These are phyloP conservation scores for Cadophora luteo-olivacea DNA, from an alignment of 2,329 filamentous ascomycete species.

Conservation along the genomic window DNA sequence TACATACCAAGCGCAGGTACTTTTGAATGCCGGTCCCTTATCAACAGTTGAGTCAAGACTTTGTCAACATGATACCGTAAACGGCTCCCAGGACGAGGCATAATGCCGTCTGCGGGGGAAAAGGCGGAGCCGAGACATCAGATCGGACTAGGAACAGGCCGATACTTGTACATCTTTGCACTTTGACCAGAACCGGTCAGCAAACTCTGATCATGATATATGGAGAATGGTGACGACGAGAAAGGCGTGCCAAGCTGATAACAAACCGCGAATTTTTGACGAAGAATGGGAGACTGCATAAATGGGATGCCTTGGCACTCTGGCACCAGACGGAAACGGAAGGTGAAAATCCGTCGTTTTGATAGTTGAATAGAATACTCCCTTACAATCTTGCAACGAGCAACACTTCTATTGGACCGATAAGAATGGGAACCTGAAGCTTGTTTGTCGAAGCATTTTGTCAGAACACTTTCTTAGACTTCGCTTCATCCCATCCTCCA, in stretches of 20 bases:
- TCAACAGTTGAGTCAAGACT: background rate
- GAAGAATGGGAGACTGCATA: constrained; percentile 20
- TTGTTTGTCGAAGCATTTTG: constrained; percentile 14
- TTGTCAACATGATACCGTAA: constrained; percentile 3
- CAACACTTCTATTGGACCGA: background rate
- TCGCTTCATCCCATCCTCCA: background rate
- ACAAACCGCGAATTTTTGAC: background rate
- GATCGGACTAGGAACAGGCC: constrained; percentile 8
- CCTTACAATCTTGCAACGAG: background rate
- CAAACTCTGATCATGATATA: background rate
- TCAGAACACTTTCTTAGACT: background rate
- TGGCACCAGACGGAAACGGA: background rate
- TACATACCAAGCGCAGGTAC: background rate
- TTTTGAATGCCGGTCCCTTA: background rate
- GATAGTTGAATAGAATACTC: background rate
- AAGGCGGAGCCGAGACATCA: constrained; percentile 12
- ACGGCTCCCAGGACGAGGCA: background rate
- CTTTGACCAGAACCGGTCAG: constrained; percentile 5
- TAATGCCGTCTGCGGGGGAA: background rate
- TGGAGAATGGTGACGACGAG: constrained; percentile 3
- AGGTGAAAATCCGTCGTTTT: background rate
- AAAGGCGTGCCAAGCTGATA: constrained; percentile 17
- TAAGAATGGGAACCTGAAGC: background rate
- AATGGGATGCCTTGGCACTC: constrained; percentile 16
- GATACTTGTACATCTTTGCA: constrained; percentile 14